A percentile compares a stretch with the other conserved stretches of the same genome.
These are phyloP conservation scores for Quercus wislizeni DNA, from an alignment of 306 rosid species.

Conservation along the genomic window DNA sequence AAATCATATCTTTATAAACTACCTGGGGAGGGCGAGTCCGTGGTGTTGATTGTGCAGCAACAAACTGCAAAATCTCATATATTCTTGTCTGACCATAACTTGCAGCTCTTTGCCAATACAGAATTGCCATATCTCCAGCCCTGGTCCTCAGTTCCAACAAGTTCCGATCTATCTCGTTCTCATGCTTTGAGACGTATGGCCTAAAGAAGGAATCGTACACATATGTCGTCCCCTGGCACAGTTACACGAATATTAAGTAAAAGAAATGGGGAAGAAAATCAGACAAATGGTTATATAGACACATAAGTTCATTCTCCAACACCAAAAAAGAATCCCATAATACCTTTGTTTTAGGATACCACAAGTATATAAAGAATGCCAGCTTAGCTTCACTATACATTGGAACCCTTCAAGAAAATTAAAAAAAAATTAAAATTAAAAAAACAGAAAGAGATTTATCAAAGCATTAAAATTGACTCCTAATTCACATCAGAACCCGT, in stretches of 20 bases:
- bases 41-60: conserved; percentile 78
- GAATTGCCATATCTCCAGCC: conserved; percentile 63
- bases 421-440: neutral
- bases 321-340: conserved; percentile 23
- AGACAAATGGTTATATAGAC: conserved; percentile 9
- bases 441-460: neutral
- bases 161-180: conserved; percentile 75
- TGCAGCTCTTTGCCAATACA: conserved; percentile 76
- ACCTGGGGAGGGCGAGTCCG: conserved; percentile 72
- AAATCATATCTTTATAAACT: conserved; percentile 7
- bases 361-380: conserved; percentile 82
- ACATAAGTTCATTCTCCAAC: conserved; percentile 17
- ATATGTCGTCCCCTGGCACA: conserved; percentile 69
- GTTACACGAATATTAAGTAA: conserved; percentile 2
- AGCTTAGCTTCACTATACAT: conserved; percentile 95
- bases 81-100: conserved; percentile 79
- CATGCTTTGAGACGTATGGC: conserved; percentile 81
- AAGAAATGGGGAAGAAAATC: neutral
- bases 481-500: conserved; percentile 23
- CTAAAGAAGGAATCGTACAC: conserved; percentile 87
- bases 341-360: conserved; percentile 94
- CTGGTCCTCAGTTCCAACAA: conserved; percentile 73
- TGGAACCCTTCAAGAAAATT: conserved; percentile 71
- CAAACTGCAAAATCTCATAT: conserved; percentile 69
- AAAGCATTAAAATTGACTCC: conserved; percentile 9